phyloP scores from a whole-genome alignment of 2,329 filamentous ascomycete genomes.

The Chrysoporthe cubensis region DNA sequence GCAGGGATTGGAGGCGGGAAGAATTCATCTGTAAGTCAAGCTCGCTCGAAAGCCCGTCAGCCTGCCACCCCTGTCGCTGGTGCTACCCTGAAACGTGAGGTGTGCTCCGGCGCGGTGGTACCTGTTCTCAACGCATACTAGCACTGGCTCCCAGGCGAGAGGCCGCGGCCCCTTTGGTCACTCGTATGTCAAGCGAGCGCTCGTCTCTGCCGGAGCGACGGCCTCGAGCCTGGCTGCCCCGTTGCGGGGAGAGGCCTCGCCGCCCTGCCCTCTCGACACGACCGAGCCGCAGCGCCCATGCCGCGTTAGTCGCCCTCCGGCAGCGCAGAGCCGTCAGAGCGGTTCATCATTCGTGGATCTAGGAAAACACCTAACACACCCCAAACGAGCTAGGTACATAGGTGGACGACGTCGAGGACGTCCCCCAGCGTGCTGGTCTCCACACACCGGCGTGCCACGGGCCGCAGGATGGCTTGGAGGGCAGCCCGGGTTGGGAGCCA shows the following conservation, averaged over 20 bases:
- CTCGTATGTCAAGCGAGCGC: slow-evolving; percentile 4
- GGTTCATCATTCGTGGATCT: slow-evolving; percentile 11
- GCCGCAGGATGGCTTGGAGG: slow-evolving; percentile 28
- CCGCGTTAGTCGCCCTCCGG: slow-evolving; percentile 10
- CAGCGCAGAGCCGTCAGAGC: neutral
- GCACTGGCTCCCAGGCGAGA: slow-evolving; percentile 13
- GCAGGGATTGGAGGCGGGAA: slow-evolving; percentile 25
- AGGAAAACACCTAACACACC: neutral
- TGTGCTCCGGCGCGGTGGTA: slow-evolving; percentile 27
- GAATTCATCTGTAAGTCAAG: slow-evolving; percentile 29
- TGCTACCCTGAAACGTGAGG: slow-evolving; percentile 28
- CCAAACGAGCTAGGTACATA: neutral
- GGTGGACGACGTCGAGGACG: neutral
- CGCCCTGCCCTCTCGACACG: neutral
- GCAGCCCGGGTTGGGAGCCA: slow-evolving; percentile 8
- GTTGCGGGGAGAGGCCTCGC: neutral
- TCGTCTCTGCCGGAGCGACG: neutral
- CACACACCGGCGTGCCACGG: slow-evolving; percentile 20
- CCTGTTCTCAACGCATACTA: slow-evolving; percentile 19
- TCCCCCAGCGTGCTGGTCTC: slow-evolving; percentile 18
- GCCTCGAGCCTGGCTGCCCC: neutral
- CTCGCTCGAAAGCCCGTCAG: slow-evolving; percentile 22
- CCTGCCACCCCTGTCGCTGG: slow-evolving; percentile 22
- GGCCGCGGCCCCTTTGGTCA: slow-evolving; percentile 13
- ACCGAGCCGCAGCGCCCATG: neutral